These are phyloP conservation scores for Leishmania guyanensis DNA, from an alignment of 208 protist species.

Conservation along the genomic window DNA sequence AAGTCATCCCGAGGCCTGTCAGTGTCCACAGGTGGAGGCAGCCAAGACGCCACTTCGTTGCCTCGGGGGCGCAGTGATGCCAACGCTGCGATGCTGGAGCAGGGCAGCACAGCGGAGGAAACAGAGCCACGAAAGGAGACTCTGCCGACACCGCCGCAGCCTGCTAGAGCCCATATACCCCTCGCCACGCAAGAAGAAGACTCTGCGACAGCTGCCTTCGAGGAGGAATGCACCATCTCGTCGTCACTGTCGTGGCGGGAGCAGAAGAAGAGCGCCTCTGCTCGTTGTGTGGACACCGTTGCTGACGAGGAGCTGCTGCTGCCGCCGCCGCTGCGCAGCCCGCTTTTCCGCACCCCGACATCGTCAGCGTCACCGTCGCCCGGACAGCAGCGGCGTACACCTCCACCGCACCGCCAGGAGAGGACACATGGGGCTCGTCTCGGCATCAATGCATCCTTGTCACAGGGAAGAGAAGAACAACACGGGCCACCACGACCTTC, in stretches of 20 bases:
- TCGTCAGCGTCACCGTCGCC: constrained; percentile 9
- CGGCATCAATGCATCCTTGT: constrained; percentile 1
- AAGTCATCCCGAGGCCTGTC: constrained; percentile 30
- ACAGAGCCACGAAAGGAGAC: background rate
- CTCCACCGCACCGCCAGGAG: background rate
- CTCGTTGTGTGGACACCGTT: background rate
- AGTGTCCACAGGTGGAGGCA: constrained; percentile 9
- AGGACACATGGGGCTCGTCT: background rate
- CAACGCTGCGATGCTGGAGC: background rate
- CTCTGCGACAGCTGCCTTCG: background rate
- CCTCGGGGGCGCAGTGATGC: constrained; percentile 11
- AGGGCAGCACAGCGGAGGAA: background rate
- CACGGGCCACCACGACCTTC: background rate
- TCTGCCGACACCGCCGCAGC: background rate
- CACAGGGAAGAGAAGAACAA: background rate
- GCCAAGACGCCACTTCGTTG: constrained; percentile 15
- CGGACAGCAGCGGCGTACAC: constrained; percentile 3
- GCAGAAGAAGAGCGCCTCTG: constrained; percentile 5
- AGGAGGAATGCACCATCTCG: background rate
- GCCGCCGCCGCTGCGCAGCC: constrained; percentile 23
- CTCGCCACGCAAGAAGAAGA: background rate
- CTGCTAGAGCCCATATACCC: background rate
- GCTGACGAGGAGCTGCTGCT: constrained; percentile 6
- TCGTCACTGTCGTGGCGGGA: background rate
- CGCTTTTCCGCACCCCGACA: constrained; percentile 16